phyloP scores from a whole-genome alignment of 139 green algal species.

The Spirogloea muscicola region DNA sequence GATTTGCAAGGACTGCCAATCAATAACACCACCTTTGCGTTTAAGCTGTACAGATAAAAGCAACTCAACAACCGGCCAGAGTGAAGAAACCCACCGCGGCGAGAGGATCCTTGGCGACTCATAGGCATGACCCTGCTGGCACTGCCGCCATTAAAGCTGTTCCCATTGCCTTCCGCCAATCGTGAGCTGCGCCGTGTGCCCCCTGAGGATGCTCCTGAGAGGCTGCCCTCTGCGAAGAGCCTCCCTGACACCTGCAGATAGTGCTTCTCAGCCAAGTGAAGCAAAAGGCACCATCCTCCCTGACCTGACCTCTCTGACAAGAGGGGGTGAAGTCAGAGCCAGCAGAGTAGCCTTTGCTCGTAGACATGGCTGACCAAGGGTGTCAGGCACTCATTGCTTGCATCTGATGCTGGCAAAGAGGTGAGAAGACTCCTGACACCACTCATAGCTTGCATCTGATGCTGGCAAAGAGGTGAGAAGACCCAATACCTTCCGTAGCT shows the following conservation, averaged over 20 bases:
- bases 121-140: not conserved
- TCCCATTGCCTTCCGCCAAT: conserved; percentile 24
- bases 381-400: not conserved
- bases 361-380: not conserved
- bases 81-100: no score
- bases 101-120: no score
- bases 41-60: not conserved
- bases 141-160: not conserved
- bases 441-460: not conserved
- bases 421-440: not conserved
- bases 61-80: not conserved
- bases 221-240: conserved; percentile 36
- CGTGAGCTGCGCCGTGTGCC: conserved; percentile 13
- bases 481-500: conserved; percentile 54
- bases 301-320: no score
- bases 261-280: not conserved
- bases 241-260: conserved; percentile 30
- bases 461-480: not conserved
- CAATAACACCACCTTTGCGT: not conserved
- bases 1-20: not conserved
- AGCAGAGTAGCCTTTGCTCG: not conserved
- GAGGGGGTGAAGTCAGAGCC: not conserved
- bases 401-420: not conserved
- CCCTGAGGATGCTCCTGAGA: conserved; percentile 1
- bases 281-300: no score